phyloP scores from a whole-genome alignment of 2,329 filamentous ascomycete genomes.

The Trichothecium roseum region DNA sequence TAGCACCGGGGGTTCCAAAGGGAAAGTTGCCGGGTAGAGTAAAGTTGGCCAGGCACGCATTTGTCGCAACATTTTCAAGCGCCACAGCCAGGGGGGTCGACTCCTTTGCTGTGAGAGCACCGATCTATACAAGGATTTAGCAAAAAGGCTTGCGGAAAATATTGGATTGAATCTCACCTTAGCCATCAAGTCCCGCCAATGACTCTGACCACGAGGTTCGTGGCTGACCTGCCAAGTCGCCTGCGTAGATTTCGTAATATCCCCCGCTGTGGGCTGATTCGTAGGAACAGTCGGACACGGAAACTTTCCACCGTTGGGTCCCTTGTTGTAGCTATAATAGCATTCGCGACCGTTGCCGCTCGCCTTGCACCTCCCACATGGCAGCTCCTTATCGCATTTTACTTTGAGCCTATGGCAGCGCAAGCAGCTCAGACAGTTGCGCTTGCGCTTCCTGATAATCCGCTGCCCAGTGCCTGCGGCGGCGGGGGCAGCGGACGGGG shows the following conservation, averaged over 20 bases:
- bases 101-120: constrained; percentile 13
- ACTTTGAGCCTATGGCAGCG: constrained; percentile 26
- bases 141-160: not conserved
- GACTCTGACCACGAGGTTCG: constrained; percentile 22
- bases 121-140: constrained; percentile 13
- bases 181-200: constrained; percentile 25
- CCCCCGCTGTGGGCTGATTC: constrained; percentile 4
- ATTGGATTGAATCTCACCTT: constrained; percentile 16
- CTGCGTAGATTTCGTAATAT: constrained; percentile 16
- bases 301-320: constrained; percentile 22
- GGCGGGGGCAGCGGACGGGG: constrained; percentile 5
- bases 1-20: constrained; percentile 23
- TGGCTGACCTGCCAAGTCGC: constrained; percentile 22
- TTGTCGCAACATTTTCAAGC: constrained; percentile 21
- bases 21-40: constrained; percentile 24
- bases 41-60: constrained; percentile 23
- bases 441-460: constrained; percentile 22
- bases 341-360: constrained; percentile 23
- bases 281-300: constrained; percentile 17
- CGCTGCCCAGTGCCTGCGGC: constrained; percentile 9
- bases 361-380: constrained; percentile 21
- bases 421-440: constrained; percentile 23
- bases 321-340: constrained; percentile 26
- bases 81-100: constrained; percentile 16
- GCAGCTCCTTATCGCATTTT: constrained; percentile 26